These are phyloP conservation scores for Ceratocystis colombiana DNA, from an alignment of 2,329 filamentous ascomycete species.

Conservation along the genomic window DNA sequence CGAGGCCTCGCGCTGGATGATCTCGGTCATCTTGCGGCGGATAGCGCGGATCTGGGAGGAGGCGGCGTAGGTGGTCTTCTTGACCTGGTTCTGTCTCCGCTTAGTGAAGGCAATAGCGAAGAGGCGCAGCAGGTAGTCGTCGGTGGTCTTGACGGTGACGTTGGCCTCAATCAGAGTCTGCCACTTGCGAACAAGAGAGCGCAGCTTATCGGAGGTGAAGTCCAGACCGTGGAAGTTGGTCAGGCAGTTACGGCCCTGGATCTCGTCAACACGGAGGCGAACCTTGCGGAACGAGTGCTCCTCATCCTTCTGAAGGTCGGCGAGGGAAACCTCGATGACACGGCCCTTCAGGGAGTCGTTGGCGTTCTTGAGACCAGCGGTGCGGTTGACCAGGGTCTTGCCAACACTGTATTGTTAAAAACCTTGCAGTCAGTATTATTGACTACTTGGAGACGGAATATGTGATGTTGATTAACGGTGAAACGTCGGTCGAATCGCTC, in stretches of 20 bases:
- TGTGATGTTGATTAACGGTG: neutral
- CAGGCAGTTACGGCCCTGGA: conserved; percentile 99
- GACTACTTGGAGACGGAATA: conserved; percentile 5
- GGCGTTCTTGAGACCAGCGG: conserved; percentile 99
- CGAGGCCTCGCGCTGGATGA: conserved; percentile 91
- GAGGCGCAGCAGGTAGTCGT: conserved; percentile 97
- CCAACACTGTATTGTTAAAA: conserved; percentile 61
- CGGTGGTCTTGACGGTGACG: conserved; percentile 98
- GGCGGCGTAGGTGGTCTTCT: conserved; percentile 98
- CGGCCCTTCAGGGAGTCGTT: conserved; percentile 98
- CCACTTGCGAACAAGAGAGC: conserved; percentile 99
- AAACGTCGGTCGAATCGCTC: neutral
- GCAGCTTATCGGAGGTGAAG: conserved; percentile 99
- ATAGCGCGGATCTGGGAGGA: conserved; percentile 96
- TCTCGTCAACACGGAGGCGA: conserved; percentile 95
- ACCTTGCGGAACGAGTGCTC: conserved; percentile 99
- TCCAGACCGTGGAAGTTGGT: conserved; percentile 99
- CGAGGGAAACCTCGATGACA: conserved; percentile 97
- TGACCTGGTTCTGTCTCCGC: conserved; percentile 98
- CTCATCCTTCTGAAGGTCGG: conserved; percentile 99
- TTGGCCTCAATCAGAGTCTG: conserved; percentile 99
- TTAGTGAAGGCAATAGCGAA: conserved; percentile 99
- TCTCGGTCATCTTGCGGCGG: conserved; percentile 99
- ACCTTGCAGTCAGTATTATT: conserved; percentile 24
- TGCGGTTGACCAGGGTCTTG: conserved; percentile 99